A percentile compares a stretch with the other conserved stretches of the same genome.
These are phyloP conservation scores for Eragrostis tef DNA, from an alignment of 202 grass and related monocot species.

Conservation along the genomic window DNA sequence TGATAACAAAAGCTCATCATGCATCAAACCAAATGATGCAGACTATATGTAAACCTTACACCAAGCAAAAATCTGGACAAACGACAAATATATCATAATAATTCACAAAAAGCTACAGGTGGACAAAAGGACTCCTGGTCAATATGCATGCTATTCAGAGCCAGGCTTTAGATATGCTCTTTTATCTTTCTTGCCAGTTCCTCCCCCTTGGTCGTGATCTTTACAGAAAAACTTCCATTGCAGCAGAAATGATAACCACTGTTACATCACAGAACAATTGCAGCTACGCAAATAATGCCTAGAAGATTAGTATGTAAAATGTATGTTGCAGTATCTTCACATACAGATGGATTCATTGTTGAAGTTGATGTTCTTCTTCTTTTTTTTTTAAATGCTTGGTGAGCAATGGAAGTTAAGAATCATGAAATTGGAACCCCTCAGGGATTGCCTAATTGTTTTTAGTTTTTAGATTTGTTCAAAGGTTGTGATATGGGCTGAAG, in stretches of 20 bases:
- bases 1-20: no score
- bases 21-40: no score
- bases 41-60: no score
- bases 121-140: no score
- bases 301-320: background rate
- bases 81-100: no score
- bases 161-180: background rate
- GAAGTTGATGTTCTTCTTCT: background rate
- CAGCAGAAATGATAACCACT: background rate
- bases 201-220: background rate
- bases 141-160: background rate
- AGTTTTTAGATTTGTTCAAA: slow-evolving; percentile 18
- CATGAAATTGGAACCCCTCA: background rate
- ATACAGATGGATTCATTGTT: background rate
- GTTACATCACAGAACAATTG: background rate
- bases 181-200: background rate
- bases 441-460: background rate
- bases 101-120: no score
- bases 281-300: background rate
- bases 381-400: background rate
- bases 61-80: no score
- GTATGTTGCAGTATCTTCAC: background rate
- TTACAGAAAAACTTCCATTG: background rate
- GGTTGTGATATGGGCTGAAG: background rate
- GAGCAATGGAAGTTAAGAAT: background rate